phyloP scores from a whole-genome alignment of 768 basidiomycete genomes.

The Cystofilobasidium macerans region DNA sequence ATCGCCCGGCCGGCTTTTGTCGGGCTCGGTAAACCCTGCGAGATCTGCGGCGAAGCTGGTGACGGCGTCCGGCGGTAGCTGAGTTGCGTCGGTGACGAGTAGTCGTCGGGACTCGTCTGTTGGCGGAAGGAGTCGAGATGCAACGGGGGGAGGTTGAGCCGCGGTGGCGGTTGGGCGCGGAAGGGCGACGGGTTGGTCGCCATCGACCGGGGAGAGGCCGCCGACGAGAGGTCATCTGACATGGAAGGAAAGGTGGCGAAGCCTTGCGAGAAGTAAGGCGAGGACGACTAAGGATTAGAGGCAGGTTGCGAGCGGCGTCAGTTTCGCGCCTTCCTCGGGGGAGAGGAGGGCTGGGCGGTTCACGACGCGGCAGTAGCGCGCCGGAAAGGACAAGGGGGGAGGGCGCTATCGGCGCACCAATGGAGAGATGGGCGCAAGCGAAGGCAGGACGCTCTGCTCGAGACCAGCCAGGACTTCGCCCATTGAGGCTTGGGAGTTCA shows the following conservation, averaged over 20 bases:
- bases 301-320: too few relatives aligned
- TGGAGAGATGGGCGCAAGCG: neutral
- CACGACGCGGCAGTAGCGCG: too few relatives aligned
- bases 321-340: too few relatives aligned
- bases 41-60: neutral
- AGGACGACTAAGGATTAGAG: neutral
- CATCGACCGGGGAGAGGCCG: neutral
- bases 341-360: neutral
- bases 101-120: neutral
- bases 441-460: neutral
- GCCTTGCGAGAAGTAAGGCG: neutral
- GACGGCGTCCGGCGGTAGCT: neutral
- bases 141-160: neutral
- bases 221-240: neutral
- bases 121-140: neutral
- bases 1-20: neutral
- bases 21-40: neutral
- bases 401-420: too few relatives aligned
- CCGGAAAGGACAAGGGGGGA: too few relatives aligned
- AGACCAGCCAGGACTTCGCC: too few relatives aligned
- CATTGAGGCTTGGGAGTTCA: too few relatives aligned
- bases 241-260: neutral
- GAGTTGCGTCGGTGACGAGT: neutral
- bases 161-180: neutral
- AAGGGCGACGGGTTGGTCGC: neutral